Percentiles rank a stretch among this genome's conserved stretches.
These are phyloP conservation scores for Fusarium sp. DNA, from an alignment of 2,329 filamentous ascomycete species.

Conservation along the genomic window DNA sequence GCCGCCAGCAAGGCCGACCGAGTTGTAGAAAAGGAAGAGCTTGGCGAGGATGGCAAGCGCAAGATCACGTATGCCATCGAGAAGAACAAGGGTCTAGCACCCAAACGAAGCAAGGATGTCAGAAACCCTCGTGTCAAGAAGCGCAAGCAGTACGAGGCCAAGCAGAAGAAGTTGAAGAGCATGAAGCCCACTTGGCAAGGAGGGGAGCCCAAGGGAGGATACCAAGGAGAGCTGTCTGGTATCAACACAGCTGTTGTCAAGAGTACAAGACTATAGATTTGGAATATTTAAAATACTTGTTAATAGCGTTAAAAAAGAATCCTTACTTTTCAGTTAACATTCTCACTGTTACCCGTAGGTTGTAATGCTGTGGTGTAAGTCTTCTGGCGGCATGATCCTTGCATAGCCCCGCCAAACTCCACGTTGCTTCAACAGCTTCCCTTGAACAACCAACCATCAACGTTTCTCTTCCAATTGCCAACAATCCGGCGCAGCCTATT, in stretches of 20 bases:
- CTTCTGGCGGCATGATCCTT: slow-evolving; percentile 20
- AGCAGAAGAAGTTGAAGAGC: slow-evolving; percentile 95
- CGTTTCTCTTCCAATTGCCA: slow-evolving; percentile 13
- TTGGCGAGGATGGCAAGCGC: slow-evolving; percentile 87
- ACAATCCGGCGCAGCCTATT: neutral
- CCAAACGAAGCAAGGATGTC: slow-evolving; percentile 91
- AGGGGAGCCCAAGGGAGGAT: slow-evolving; percentile 84
- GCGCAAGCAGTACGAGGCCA: slow-evolving; percentile 94
- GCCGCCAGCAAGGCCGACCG: slow-evolving; percentile 72
- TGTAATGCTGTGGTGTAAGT: neutral
- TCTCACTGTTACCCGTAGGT: neutral
- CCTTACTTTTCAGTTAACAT: slow-evolving; percentile 1
- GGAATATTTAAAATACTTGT: slow-evolving; percentile 18
- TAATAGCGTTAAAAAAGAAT: slow-evolving; percentile 29
- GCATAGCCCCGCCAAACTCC: slow-evolving; percentile 40
- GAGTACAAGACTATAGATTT: slow-evolving; percentile 83
- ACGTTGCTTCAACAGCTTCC: slow-evolving; percentile 43
- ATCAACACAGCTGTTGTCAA: slow-evolving; percentile 95
- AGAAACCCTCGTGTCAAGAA: slow-evolving; percentile 98
- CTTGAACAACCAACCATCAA: slow-evolving; percentile 13
- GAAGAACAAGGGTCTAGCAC: slow-evolving; percentile 96
- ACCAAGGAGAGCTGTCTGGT: slow-evolving; percentile 91
- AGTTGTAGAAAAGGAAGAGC: slow-evolving; percentile 71
- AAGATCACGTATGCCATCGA: slow-evolving; percentile 93
- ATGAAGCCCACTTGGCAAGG: slow-evolving; percentile 89